Evolutionary conservation across 208 protist genomes (phyloP), one percentile per base, ranked within the genome.

Genomic region (Leishmania tarentolae): DNA sequence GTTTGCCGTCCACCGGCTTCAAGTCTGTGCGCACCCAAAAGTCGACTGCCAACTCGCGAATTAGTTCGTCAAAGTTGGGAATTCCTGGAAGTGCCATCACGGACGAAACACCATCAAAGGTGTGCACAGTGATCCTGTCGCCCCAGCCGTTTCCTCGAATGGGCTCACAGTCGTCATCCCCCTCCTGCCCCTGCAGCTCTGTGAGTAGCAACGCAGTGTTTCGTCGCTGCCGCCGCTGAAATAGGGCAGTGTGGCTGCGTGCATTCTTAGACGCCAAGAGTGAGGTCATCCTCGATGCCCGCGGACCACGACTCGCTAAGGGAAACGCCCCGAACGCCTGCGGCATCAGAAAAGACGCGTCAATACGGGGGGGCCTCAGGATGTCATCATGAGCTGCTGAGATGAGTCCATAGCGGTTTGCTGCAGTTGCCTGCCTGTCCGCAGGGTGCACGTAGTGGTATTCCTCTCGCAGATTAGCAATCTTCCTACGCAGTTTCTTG

Each of bases 101-200:
- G 13, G 92, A 96, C 4, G 81, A 78, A 56, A 87, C 88, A 19
- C 94, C 94, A 78, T 98, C 85, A 80, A 98, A 98, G 13, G 86
- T 82, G 80, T 87, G 95, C 44, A 86, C 79, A 1, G 83, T 79
- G 8, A 92, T 86, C 37, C 61, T 88, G 11, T 86, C 85, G 6
- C 92, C 93, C 93, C 94, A 97, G 71, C 94, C 94, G 80, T 97
- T 97, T 11, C 92, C 92, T 68, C 87, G 90, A 21, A 97, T 85
- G 28, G 89, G 85, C 5, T 82, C 78, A 57, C 78, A 82, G 76
- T 77, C 57, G 74, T 47, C 63, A n/a, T 69, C 59, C 68, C 61
- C 56, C 80, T 72, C 74, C 28, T 79, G 56, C 1, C 53, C 63
- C 75, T 75, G 75, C 31, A 96, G 83, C 35, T 94, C 79, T 3